Evolutionary conservation across 305 asterid genomes (phyloP).

Genomic region (Euphrasia arctica): DNA sequence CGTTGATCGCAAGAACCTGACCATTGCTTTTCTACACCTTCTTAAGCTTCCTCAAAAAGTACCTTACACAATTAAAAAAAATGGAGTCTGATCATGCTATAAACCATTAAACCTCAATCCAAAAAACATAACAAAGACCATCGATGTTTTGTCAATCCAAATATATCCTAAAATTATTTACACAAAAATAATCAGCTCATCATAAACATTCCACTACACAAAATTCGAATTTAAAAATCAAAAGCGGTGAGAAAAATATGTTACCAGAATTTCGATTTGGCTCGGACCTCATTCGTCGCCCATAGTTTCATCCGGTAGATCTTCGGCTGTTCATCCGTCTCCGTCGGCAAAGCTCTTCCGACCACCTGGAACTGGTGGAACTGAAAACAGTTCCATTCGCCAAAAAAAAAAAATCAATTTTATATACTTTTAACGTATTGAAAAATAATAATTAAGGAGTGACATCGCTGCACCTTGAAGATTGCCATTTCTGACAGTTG

Average conservation of each 20-base stretch:
- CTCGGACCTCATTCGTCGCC: constrained; percentile 90
- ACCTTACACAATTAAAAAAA: constrained; percentile 37
- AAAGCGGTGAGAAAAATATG: neutral
- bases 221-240: neutral
- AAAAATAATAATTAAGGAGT: neutral
- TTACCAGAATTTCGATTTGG: constrained; percentile 84
- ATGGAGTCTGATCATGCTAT: neutral
- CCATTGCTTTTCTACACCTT: constrained; percentile 86
- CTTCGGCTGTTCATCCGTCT: constrained; percentile 77
- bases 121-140: neutral
- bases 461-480: neutral
- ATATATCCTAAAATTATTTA: neutral
- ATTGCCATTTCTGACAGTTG: neutral
- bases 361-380: constrained; percentile 91
- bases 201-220: no score
- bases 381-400: constrained; percentile 37
- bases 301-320: constrained; percentile 89
- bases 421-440: neutral
- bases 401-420: neutral
- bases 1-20: constrained; percentile 84
- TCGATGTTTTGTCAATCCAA: neutral
- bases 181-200: neutral
- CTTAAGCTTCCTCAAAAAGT: constrained; percentile 79
- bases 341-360: constrained; percentile 82
- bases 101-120: neutral